phyloP scores from a whole-genome alignment of 176 grass and related monocot genomes.

The Rhynchospora tenuis region DNA sequence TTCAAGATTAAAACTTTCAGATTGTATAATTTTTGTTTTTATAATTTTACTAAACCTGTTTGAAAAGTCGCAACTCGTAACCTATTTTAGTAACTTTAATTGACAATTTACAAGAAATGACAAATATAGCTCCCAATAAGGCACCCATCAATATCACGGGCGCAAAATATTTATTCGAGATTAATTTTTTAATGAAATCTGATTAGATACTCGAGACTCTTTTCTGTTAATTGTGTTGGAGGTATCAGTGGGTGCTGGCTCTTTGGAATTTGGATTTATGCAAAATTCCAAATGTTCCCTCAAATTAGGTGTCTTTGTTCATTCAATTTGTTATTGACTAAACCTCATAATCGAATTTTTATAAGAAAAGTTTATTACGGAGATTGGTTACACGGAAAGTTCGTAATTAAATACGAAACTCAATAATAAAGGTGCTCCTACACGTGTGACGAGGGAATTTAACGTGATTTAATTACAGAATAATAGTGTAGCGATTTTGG shows the following conservation, averaged over 20 bases:
- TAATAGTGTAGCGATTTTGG: neutral
- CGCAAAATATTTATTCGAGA: too few species aligned
- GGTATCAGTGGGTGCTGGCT: neutral
- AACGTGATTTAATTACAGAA: conserved; percentile 7
- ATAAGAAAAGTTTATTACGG: neutral
- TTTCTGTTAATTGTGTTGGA: neutral
- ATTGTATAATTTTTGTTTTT: too few species aligned
- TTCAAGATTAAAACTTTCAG: too few species aligned
- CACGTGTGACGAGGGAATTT: conserved; percentile 18
- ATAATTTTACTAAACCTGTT: too few species aligned
- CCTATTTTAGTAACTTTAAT: too few species aligned
- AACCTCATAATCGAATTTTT: neutral
- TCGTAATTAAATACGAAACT: neutral
- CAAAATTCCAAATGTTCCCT: neutral
- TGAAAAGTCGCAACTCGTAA: too few species aligned
- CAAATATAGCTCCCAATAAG: too few species aligned
- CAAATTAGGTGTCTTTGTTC: neutral
- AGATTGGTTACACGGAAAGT: neutral
- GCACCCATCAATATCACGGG: too few species aligned
- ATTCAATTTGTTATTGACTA: neutral
- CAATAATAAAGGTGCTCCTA: neutral
- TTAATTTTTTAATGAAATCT: too few species aligned
- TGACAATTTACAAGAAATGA: too few species aligned
- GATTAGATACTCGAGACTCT: too few species aligned
- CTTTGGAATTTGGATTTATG: conserved; percentile 1